phyloP scores from a whole-genome alignment of 805 yeast species.

The Candida endomychidarum region DNA sequence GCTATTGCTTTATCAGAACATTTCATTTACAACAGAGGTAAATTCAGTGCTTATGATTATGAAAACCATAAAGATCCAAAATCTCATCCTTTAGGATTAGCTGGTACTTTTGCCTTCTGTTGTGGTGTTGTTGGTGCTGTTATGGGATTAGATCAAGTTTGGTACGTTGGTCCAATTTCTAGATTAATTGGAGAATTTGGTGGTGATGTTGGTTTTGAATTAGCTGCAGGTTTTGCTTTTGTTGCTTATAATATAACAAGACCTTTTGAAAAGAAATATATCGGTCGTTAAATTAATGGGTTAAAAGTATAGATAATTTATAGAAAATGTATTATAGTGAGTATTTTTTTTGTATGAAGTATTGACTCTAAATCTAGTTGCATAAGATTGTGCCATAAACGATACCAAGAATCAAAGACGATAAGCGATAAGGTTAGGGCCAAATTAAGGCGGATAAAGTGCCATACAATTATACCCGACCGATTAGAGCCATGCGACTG shows the following conservation, averaged over 20 bases:
- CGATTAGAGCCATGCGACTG: neutral
- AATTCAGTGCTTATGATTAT: constrained; percentile 59
- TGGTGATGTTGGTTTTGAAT: constrained; percentile 87
- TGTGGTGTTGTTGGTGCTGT: constrained; percentile 86
- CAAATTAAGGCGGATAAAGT: too few relatives aligned
- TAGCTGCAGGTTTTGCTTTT: constrained; percentile 67
- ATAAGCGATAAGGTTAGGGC: too few relatives aligned
- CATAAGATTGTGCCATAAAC: too few relatives aligned
- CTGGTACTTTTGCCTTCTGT: constrained; percentile 76
- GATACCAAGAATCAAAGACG: too few relatives aligned
- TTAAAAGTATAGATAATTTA: constrained; percentile 2
- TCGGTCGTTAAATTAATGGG: constrained; percentile 44
- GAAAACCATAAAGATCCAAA: constrained; percentile 57
- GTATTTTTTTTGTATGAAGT: too few relatives aligned
- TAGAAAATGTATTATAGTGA: constrained; percentile 1
- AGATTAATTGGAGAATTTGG: constrained; percentile 60
- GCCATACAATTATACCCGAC: too few relatives aligned
- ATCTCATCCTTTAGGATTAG: constrained; percentile 70
- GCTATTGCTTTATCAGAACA: constrained; percentile 80
- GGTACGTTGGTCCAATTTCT: constrained; percentile 77
- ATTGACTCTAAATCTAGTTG: too few relatives aligned
- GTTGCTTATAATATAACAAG: constrained; percentile 58
- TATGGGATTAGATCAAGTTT: constrained; percentile 82
- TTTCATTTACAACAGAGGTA: constrained; percentile 69
- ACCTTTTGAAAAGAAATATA: constrained; percentile 65